A percentile compares a stretch with the other conserved stretches of the same genome.
These are phyloP conservation scores for Penicillium aurantiogriseum DNA, from an alignment of 2,329 filamentous ascomycete genomes.

Conservation along the genomic window DNA sequence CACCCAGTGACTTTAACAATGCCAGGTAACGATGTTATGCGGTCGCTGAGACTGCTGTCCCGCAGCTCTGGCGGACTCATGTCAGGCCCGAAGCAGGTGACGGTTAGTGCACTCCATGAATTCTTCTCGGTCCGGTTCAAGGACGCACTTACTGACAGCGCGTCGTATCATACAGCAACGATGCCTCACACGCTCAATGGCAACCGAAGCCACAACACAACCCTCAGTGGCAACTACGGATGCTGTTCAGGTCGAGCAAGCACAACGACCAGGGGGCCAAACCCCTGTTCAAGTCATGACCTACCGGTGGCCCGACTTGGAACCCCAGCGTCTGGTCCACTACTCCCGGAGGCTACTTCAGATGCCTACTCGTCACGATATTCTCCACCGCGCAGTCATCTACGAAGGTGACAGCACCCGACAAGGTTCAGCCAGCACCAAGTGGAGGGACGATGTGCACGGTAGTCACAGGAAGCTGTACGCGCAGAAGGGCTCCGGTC, in stretches of 20 bases:
- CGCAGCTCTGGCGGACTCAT: slow-evolving; percentile 37
- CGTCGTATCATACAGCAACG: slow-evolving; percentile 39
- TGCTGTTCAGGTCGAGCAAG: background rate
- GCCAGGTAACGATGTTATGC: slow-evolving; percentile 37
- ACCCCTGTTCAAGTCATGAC: slow-evolving; percentile 76
- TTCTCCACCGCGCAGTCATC: slow-evolving; percentile 86
- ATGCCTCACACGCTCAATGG: slow-evolving; percentile 48
- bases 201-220: slow-evolving; percentile 45
- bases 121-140: background rate
- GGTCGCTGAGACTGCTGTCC: slow-evolving; percentile 40
- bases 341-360: slow-evolving; percentile 82
- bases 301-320: slow-evolving; percentile 85
- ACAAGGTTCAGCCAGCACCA: slow-evolving; percentile 79
- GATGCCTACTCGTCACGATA: slow-evolving; percentile 82
- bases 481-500: slow-evolving; percentile 82
- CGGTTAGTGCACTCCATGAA: slow-evolving; percentile 29
- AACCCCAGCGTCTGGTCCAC: slow-evolving; percentile 72
- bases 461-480: slow-evolving; percentile 80
- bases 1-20: slow-evolving; percentile 26
- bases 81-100: slow-evolving; percentile 35
- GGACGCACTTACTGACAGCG: slow-evolving; percentile 22
- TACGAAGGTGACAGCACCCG: slow-evolving; percentile 89
- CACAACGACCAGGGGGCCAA: slow-evolving; percentile 22
- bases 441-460: slow-evolving; percentile 78
- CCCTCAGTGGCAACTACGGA: background rate